Evolutionary conservation across 1,284 basidiomycete species (phyloP), one percentile per base, ranked within the genome.

Genomic region (Cystobasidium slooffiae): DNA sequence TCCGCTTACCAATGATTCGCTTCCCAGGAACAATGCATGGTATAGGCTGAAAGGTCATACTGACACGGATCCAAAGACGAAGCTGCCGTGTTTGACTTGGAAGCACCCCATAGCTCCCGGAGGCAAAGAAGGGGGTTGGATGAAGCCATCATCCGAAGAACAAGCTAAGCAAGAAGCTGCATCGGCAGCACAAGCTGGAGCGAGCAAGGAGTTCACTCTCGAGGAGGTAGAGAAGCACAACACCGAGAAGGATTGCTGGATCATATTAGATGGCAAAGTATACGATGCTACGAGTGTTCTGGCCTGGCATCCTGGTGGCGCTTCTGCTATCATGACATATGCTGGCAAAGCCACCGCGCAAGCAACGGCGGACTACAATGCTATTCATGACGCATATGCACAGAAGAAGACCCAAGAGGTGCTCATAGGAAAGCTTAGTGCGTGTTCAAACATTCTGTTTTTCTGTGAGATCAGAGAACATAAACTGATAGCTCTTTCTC

Each of bases 171-270:
- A 72, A 59, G 55, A 69, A 43, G 73, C 73, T 12, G 24, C 56
- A 5, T 41, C 52, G 22, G 55, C 39, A 4, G 69, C 64, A 20
- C 67, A 75, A 47, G 61, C 56, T 20, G 37, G 18, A 74, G 75
- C 73, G 46, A 76, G 37, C 76, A 85, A 84, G 59, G 81, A 84
- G 75, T 94, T 86, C 83, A 88, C 89, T 4, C 80, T 87, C 51
- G 90, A 87, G 53, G 93, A 96, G 68, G 92, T 96, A 64, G 89
- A 89, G 69, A 90, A 91, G 85, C 93, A 96, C 86, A 93, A 91
- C 83, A 90, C 87, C 83, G 91, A 94, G 85, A 90, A 93, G 74
- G 93, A 96, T 82, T 84, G 90, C 66, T 79, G 78, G 78, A 63
- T 77, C 7, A 75, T 77, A 49, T 69, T 77, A 22, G 59, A 77